phyloP scores from a whole-genome alignment of 2,329 filamentous ascomycete species.

The Hypoxylon sp. region DNA sequence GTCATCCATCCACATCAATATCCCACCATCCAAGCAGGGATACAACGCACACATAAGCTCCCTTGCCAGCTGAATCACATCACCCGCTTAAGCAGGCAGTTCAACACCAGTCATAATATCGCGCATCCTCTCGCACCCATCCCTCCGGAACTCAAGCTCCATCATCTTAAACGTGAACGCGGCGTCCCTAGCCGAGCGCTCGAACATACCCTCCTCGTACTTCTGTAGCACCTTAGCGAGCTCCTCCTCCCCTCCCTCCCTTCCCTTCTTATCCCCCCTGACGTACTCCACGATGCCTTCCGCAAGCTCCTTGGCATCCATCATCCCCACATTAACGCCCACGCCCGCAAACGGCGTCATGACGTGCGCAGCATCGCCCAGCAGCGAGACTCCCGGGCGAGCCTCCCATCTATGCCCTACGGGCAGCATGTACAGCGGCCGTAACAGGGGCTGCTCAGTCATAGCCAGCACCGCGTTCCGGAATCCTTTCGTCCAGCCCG shows the following conservation, averaged over 20 bases:
- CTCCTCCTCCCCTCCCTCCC: constrained; percentile 12
- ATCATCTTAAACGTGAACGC: constrained; percentile 38
- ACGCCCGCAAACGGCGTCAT: constrained; percentile 65
- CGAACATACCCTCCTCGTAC: constrained; percentile 49
- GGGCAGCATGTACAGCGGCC: constrained; percentile 49
- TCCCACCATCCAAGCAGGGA: neutral
- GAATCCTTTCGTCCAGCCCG: constrained; percentile 33
- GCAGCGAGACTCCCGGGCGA: constrained; percentile 61
- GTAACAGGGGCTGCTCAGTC: constrained; percentile 31
- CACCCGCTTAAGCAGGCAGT: neutral
- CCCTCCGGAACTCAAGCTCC: constrained; percentile 41
- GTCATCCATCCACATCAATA: neutral
- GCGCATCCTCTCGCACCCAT: constrained; percentile 40
- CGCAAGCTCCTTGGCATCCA: constrained; percentile 61
- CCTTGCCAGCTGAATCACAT: neutral
- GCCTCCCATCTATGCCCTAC: constrained; percentile 46
- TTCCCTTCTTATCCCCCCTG: constrained; percentile 25
- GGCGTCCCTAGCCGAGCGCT: constrained; percentile 42
- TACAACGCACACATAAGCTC: constrained; percentile 1
- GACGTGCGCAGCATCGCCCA: constrained; percentile 67
- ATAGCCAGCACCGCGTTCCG: constrained; percentile 36
- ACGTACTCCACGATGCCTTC: constrained; percentile 40
- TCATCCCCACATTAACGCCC: constrained; percentile 65
- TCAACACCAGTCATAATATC: constrained; percentile 34
- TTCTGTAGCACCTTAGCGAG: constrained; percentile 38